These are phyloP conservation scores for Penicillium egyptiacum DNA, from an alignment of 495 filamentous ascomycete species.

Conservation along the genomic window DNA sequence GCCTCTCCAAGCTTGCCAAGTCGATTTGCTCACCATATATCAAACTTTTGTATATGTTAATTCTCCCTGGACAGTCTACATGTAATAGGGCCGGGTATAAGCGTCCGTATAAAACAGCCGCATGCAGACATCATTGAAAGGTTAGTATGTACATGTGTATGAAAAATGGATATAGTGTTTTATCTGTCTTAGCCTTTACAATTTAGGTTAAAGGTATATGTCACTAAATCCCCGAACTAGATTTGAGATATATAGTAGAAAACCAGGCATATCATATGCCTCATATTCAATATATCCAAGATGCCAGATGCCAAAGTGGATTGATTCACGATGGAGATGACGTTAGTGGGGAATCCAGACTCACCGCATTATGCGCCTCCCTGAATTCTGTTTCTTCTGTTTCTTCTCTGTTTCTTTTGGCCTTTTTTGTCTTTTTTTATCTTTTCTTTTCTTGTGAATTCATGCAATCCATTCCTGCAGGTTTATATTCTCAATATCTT, in stretches of 20 bases:
- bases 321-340: conserved; percentile 10
- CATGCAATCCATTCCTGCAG: neutral
- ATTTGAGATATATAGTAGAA: neutral
- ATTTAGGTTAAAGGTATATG: neutral
- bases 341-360: conserved; percentile 17
- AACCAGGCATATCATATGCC: no score
- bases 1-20: no score
- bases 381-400: neutral
- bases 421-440: conserved; percentile 6
- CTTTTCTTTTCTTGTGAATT: conserved; percentile 8
- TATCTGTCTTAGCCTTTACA: neutral
- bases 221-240: neutral
- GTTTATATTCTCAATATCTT: conserved; percentile 5
- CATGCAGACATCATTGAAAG: neutral
- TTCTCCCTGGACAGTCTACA: neutral
- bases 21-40: no score
- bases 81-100: neutral
- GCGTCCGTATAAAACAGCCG: neutral
- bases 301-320: conserved; percentile 4
- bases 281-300: no score
- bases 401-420: conserved; percentile 8
- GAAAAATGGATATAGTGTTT: neutral
- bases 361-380: conserved; percentile 13
- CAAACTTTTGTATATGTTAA: neutral
- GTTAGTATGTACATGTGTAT: neutral